These are phyloP conservation scores for Selaginella moellendorffii DNA, from an alignment of 75 land plant genomes.

Conservation along the genomic window DNA sequence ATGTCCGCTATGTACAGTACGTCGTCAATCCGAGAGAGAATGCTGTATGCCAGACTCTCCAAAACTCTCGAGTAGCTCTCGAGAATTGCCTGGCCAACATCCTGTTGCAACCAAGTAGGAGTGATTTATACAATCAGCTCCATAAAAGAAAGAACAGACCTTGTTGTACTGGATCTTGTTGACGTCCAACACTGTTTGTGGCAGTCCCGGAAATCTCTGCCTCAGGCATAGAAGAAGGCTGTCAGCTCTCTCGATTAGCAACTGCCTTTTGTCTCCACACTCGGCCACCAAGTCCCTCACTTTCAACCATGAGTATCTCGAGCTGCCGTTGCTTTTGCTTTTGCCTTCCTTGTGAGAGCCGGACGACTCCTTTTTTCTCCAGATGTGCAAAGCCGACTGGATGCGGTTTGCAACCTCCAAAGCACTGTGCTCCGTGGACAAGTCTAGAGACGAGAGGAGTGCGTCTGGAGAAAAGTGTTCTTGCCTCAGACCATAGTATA, in stretches of 20 bases:
- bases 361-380: background rate
- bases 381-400: background rate
- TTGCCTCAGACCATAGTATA: background rate
- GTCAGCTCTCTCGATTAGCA: background rate
- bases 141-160: too few relatives aligned
- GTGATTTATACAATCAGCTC: too few relatives aligned
- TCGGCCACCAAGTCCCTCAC: slow-evolving; percentile 5
- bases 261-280: background rate
- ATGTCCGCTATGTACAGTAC: slow-evolving; percentile 40
- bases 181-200: background rate
- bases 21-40: slow-evolving; percentile 46
- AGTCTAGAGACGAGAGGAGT: background rate
- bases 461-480: background rate
- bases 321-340: background rate
- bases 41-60: slow-evolving; percentile 49
- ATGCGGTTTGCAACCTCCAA: slow-evolving; percentile 4
- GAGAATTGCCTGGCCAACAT: slow-evolving; percentile 48
- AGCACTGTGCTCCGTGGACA: slow-evolving; percentile 2
- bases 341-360: background rate
- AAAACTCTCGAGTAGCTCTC: slow-evolving; percentile 68
- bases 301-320: background rate
- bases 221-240: background rate
- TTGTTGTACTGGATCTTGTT: background rate
- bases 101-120: slow-evolving; percentile 31
- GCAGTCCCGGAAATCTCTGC: slow-evolving; percentile 5